Percentiles rank a stretch among this genome's conserved stretches.
Conservation (phyloP, 2,329 filamentous ascomycete species). For the Coniochaeta ligniaria region DNA sequence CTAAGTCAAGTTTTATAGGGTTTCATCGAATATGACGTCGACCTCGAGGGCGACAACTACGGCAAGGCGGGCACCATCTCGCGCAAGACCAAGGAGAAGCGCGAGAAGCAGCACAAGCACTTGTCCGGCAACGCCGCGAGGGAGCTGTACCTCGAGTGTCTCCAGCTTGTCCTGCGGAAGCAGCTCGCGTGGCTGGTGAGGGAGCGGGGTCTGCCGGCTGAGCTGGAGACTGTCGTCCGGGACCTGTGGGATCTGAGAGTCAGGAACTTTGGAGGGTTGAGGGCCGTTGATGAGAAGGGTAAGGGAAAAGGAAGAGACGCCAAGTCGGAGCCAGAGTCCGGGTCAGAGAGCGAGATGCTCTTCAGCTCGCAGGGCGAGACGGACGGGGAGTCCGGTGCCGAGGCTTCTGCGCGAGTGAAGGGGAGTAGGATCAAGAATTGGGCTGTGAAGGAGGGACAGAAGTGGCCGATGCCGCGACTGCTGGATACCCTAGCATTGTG, state of each 20-base stretch:
- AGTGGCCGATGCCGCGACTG: slow-evolving; percentile 56
- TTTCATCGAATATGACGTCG: slow-evolving; percentile 47
- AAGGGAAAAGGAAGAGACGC: slow-evolving; percentile 15
- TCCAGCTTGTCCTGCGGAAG: slow-evolving; percentile 78
- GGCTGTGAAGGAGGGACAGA: slow-evolving; percentile 33
- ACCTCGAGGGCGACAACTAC: slow-evolving; percentile 60
- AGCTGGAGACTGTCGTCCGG: slow-evolving; percentile 71
- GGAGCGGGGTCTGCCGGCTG: slow-evolving; percentile 56
- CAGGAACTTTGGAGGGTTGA: slow-evolving; percentile 47
- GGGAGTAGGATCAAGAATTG: slow-evolving; percentile 31
- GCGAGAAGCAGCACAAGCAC: slow-evolving; percentile 46
- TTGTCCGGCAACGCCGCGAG: slow-evolving; percentile 61
- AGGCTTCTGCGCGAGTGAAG: slow-evolving; percentile 20
- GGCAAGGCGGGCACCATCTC: slow-evolving; percentile 48
- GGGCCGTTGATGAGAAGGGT: slow-evolving; percentile 26
- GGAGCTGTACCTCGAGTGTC: slow-evolving; percentile 73
- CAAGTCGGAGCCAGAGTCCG: slow-evolving; percentile 2
- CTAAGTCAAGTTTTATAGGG: slow-evolving; percentile 26
- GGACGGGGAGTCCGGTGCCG: slow-evolving; percentile 16
- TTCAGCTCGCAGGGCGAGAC: slow-evolving; percentile 52
- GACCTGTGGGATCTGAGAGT: slow-evolving; percentile 79
- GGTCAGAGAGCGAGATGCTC: slow-evolving; percentile 23
- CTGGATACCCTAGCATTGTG: slow-evolving; percentile 71
- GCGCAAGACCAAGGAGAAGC: slow-evolving; percentile 50
- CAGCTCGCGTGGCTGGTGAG: slow-evolving; percentile 70